A percentile compares a stretch with the other conserved stretches of the same genome.
Evolutionary conservation across 441 rosid species (phyloP).

Genomic region (Populus tomentosa): DNA sequence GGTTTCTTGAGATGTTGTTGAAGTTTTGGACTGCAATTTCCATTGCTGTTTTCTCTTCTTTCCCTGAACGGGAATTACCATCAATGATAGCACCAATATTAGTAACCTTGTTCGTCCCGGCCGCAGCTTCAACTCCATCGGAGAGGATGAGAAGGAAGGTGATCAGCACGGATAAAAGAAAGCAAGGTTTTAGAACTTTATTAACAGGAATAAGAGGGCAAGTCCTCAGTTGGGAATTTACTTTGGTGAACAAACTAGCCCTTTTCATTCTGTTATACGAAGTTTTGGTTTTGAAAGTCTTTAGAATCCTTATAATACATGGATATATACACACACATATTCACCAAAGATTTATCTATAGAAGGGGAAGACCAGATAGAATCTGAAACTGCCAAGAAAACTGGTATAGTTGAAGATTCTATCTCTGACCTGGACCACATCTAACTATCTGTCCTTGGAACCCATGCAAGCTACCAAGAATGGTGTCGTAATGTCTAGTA

Average conservation of each 20-base stretch:
- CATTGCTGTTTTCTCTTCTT: constrained; percentile 26
- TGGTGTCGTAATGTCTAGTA: background rate
- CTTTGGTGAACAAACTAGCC: background rate
- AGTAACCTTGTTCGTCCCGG: background rate
- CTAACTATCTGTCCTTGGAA: background rate
- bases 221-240: too few relatives aligned
- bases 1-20: constrained; percentile 7
- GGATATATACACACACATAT: background rate
- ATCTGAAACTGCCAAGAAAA: too few relatives aligned
- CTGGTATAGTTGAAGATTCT: too few relatives aligned
- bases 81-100: constrained; percentile 37
- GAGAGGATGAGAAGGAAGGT: background rate
- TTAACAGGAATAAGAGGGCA: too few relatives aligned
- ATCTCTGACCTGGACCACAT: too few relatives aligned
- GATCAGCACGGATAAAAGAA: background rate
- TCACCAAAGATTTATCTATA: too few relatives aligned
- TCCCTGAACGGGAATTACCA: constrained; percentile 22
- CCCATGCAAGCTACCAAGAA: background rate
- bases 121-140: background rate
- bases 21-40: constrained; percentile 30
- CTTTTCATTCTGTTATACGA: background rate
- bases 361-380: background rate
- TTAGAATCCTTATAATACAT: background rate
- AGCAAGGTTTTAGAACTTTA: background rate
- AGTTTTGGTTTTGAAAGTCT: background rate